phyloP scores from a whole-genome alignment of 2,329 filamentous ascomycete genomes.

The Grosmannia clavigera region DNA sequence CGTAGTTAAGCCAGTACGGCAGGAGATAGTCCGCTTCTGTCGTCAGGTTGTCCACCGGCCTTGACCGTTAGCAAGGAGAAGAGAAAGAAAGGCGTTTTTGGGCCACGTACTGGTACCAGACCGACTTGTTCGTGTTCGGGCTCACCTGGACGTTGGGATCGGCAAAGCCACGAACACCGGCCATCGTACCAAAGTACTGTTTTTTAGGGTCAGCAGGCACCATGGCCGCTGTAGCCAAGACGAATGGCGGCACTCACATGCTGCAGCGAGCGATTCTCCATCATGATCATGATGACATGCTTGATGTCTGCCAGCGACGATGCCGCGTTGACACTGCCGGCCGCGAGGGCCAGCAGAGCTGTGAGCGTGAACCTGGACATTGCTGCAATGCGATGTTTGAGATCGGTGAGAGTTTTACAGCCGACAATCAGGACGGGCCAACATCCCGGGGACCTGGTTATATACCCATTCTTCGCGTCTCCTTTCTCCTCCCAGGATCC shows the following conservation, averaged over 20 bases:
- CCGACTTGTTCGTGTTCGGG: constrained; percentile 26
- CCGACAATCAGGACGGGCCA: not conserved
- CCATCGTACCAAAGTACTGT: constrained; percentile 42
- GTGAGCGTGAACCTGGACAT: constrained; percentile 8
- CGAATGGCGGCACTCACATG: constrained; percentile 13
- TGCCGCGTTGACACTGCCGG: constrained; percentile 15
- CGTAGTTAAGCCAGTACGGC: constrained; percentile 40
- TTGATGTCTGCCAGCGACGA: constrained; percentile 36
- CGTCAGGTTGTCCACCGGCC: constrained; percentile 24
- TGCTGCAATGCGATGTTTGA: not conserved
- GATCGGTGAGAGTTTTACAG: not conserved
- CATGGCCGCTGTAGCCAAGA: not conserved
- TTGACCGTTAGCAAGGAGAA: not conserved
- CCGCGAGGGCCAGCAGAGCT: constrained; percentile 11
- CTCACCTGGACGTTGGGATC: constrained; percentile 41
- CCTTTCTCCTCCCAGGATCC: too few species aligned
- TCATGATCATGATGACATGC: constrained; percentile 47
- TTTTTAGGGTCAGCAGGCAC: not conserved
- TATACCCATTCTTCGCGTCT: not conserved
- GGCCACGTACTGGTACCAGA: constrained; percentile 35
- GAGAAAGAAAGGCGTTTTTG: not conserved
- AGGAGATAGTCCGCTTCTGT: constrained; percentile 29
- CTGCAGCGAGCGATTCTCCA: constrained; percentile 26
- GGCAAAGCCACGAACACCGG: constrained; percentile 39
- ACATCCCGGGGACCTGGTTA: not conserved